phyloP scores from a whole-genome alignment of 495 filamentous ascomycete species.

The Aspergillus carlsbadensis region DNA sequence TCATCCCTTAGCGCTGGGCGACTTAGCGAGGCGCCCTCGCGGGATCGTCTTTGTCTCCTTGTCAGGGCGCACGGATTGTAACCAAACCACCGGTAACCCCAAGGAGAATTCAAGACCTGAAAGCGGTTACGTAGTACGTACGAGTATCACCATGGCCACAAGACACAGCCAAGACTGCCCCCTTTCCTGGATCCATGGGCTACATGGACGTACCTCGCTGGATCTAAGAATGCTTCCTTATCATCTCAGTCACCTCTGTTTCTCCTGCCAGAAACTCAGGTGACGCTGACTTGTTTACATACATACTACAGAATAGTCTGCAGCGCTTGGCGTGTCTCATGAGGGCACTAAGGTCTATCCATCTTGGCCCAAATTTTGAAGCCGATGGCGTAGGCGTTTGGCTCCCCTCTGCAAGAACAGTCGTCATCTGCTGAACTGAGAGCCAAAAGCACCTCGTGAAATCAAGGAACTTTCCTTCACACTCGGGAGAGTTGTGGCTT shows the following conservation, averaged over 20 bases:
- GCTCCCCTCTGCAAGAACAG: background rate
- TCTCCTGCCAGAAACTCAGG: background rate
- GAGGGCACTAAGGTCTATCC: background rate
- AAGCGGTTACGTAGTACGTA: background rate
- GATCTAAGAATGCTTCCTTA: background rate
- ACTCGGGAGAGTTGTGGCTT: background rate
- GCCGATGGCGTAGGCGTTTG: background rate
- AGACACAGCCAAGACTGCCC: background rate
- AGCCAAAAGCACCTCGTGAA: too few relatives aligned
- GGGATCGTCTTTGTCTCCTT: background rate
- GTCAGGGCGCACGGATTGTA: constrained; percentile 14
- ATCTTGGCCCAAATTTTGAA: background rate
- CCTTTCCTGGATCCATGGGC: background rate
- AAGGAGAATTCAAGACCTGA: background rate
- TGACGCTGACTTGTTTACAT: background rate
- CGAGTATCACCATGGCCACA: too few relatives aligned
- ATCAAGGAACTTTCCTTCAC: background rate
- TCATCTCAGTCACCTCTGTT: background rate
- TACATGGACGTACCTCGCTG: background rate
- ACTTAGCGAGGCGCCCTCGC: background rate
- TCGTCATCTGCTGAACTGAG: too few relatives aligned
- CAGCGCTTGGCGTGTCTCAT: constrained; percentile 10
- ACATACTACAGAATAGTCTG: background rate
- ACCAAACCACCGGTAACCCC: constrained; percentile 3
- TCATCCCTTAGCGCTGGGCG: background rate